phyloP scores from a whole-genome alignment of 1,284 basidiomycete genomes.

The Anthracocystis panici-leucophaei region DNA sequence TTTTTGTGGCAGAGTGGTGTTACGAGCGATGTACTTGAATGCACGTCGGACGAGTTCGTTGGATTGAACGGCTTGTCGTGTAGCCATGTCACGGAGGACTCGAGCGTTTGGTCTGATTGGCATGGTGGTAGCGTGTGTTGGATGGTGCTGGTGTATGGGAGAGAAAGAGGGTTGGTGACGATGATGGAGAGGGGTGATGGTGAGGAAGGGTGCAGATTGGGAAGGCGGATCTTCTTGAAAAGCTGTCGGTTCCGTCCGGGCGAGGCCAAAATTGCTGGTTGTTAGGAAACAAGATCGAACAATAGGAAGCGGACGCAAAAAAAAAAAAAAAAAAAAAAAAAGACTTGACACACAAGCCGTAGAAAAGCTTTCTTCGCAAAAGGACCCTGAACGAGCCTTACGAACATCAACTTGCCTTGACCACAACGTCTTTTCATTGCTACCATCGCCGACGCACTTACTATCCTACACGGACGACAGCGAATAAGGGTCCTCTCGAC shows the following conservation, averaged over 20 bases:
- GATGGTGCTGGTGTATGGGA: neutral
- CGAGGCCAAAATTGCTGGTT: neutral
- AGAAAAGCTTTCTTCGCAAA: constrained; percentile 1
- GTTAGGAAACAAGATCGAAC: neutral
- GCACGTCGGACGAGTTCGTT: constrained; percentile 67
- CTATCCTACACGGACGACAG: neutral
- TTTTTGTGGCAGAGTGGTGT: constrained; percentile 71
- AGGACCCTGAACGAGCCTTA: constrained; percentile 1
- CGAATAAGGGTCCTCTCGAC: neutral
- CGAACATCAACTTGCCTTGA: neutral
- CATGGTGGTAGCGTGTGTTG: constrained; percentile 31
- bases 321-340: no score
- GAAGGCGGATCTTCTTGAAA: neutral
- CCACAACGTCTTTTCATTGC: neutral
- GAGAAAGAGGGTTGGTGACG: neutral
- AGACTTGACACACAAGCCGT: neutral
- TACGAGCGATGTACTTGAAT: constrained; percentile 68
- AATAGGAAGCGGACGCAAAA: neutral
- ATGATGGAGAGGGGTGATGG: neutral
- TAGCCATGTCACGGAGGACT: constrained; percentile 66
- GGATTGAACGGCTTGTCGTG: constrained; percentile 65
- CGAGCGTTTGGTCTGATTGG: constrained; percentile 59
- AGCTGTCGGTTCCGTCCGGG: neutral
- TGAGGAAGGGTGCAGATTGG: no score
- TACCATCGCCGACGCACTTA: neutral